These are phyloP conservation scores for Wickerhamomyces silvicola DNA, from an alignment of 805 yeast genomes.

Conservation along the genomic window DNA sequence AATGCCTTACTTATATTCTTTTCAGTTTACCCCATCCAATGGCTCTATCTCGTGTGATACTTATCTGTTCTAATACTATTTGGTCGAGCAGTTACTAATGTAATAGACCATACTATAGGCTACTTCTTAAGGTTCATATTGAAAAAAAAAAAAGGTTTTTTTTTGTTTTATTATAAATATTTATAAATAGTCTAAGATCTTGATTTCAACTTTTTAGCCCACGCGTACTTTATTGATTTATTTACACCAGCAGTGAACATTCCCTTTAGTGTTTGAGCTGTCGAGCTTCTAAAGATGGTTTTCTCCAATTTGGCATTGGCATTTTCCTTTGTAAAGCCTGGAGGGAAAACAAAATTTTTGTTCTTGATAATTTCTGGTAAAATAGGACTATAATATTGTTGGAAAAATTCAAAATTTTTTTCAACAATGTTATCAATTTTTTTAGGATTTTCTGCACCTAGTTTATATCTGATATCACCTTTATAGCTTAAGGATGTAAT, in stretches of 20 bases:
- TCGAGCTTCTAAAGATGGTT: conserved; percentile 64
- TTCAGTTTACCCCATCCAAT: no score
- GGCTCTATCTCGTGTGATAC: no score
- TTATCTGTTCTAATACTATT: no score
- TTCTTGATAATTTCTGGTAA: conserved; percentile 29
- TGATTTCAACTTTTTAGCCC: conserved; percentile 54
- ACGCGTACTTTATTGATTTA: conserved; percentile 67
- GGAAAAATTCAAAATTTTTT: conserved; percentile 67
- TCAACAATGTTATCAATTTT: conserved; percentile 81
- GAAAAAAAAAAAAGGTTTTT: no score
- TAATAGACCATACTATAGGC: no score
- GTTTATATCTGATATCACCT: conserved; percentile 82
- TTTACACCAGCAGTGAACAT: conserved; percentile 77
- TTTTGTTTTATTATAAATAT: no score
- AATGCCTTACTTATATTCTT: no score
- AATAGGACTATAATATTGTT: conserved; percentile 65
- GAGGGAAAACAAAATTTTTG: conserved; percentile 28
- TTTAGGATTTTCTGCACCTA: conserved; percentile 89
- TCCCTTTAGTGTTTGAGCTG: conserved; percentile 76
- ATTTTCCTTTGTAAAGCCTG: conserved; percentile 32
- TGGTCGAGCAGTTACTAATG: no score
- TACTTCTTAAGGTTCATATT: no score
- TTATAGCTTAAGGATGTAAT: conserved; percentile 77
- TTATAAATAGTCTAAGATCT: no score
- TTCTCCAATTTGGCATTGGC: conserved; percentile 33